Conservation (phyloP, 345 rosid genomes). For the Boechera retrofracta region DNA sequence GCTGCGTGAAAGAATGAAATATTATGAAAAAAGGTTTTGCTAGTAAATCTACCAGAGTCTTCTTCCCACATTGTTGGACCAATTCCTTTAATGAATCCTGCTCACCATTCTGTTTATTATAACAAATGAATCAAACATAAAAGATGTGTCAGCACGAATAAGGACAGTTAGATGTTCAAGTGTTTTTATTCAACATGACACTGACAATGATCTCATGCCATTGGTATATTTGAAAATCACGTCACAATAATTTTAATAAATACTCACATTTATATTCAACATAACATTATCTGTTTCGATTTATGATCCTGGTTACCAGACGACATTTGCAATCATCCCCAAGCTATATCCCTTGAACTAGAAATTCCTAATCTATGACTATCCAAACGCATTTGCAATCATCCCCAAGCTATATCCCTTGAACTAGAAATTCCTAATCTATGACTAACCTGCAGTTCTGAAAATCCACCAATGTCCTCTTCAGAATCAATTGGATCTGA, state of each 20-base stretch:
- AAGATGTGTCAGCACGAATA: slow-evolving; percentile 15
- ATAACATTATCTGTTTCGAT: background rate
- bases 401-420: slow-evolving; percentile 10
- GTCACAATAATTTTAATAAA: background rate
- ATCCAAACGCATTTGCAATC: background rate
- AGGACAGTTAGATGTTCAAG: background rate
- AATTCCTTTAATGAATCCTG: slow-evolving; percentile 71
- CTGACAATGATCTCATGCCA: background rate
- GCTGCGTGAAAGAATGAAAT: background rate
- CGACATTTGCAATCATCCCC: slow-evolving; percentile 20
- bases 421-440: background rate
- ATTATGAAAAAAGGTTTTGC: slow-evolving; percentile 6
- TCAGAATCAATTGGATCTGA: slow-evolving; percentile 46
- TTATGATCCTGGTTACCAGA: slow-evolving; percentile 18
- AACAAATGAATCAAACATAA: slow-evolving; percentile 13
- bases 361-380: slow-evolving; percentile 18
- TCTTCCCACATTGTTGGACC: slow-evolving; percentile 43
- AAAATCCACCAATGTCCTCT: slow-evolving; percentile 64
- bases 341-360: slow-evolving; percentile 4
- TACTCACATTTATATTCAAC: slow-evolving; percentile 2
- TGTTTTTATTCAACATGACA: slow-evolving; percentile 12
- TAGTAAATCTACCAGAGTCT: slow-evolving; percentile 48
- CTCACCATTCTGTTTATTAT: slow-evolving; percentile 56
- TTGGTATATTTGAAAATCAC: background rate
- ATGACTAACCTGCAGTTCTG: slow-evolving; percentile 61